These are phyloP conservation scores for Nemania sp. DNA, from an alignment of 2,329 filamentous ascomycete genomes.

Conservation along the genomic window DNA sequence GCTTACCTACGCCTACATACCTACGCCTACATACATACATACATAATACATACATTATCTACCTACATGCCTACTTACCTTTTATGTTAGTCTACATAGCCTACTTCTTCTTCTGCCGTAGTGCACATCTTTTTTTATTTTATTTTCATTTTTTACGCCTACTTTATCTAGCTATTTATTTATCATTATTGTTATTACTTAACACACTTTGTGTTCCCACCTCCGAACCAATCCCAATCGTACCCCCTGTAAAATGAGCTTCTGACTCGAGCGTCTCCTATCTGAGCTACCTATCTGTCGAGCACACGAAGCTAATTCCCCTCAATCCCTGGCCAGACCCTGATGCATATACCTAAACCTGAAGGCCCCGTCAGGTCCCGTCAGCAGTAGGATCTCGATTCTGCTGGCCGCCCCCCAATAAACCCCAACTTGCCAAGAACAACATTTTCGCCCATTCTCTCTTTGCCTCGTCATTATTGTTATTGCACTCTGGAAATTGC, in stretches of 20 bases:
- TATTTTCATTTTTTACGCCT: neutral
- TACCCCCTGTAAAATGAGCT: neutral
- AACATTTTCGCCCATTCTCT: conserved; percentile 47
- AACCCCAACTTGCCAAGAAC: conserved; percentile 52
- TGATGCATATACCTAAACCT: conserved; percentile 26
- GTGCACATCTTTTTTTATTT: neutral
- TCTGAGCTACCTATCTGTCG: neutral
- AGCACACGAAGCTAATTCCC: conserved; percentile 1
- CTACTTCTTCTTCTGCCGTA: neutral
- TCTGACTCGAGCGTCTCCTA: conserved; percentile 6
- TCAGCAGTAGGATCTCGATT: conserved; percentile 35
- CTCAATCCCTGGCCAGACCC: conserved; percentile 18
- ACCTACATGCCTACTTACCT: neutral
- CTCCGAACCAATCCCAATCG: conserved; percentile 1
- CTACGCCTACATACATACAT: conserved; percentile 4
- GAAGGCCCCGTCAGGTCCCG: conserved; percentile 13
- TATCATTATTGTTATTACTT: conserved; percentile 15
- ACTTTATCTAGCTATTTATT: neutral
- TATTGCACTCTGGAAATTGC: conserved; percentile 19
- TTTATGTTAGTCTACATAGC: neutral
- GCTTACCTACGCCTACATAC: neutral
- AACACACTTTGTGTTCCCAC: conserved; percentile 24
- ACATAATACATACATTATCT: neutral
- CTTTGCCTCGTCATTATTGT: conserved; percentile 29
- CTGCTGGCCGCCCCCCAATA: conserved; percentile 44